Base-by-base conservation (phyloP, 352 stramenopile species). In the Globisporangium splendens region DNA sequence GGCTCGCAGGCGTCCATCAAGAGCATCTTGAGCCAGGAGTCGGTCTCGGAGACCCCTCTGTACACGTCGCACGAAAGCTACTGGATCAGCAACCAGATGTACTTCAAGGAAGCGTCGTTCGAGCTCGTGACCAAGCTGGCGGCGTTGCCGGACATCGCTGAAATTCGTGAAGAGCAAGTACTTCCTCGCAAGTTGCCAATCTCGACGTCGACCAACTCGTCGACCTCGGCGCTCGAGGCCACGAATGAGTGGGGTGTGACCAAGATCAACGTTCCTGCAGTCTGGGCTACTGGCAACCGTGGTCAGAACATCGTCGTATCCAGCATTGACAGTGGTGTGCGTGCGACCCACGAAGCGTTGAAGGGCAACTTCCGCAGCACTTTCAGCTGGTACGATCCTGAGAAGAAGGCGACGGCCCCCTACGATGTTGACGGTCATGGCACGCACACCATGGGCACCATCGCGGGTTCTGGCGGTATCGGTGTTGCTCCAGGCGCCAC, bases 391-490 rank as follows among this genome's bases (percentile, higher is more conserved):
- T 81, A 49, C 21, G 66, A 81, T 42, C 63, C 73, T 0, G 65
- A 61, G 18, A 56, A 52, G 15, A 42, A 62, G 8, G 49, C 46
- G 4, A 28, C 50, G 0, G 35, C 22, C 1, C 70, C 70, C 0
- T 67, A 59, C 38, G 70, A 79, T 46, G 22, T 50, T 1, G 24
- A 63, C 22, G 62, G 62, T 18, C 69, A 75, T 46, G 69, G 69
- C 14, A 72, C 69, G 17, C 69, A 77, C 59, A 68, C 61, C 12
- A 75, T 75, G 33, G 69, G 69, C 15, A 73, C 67, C 11, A 77
- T 77, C 50, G 66, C 57, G 12, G 72, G 72, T 22, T 21, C 39
- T 8, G 52, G 68, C 11, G 69, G 72, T 31, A 51, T 75, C 28
- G 72, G 72, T 54, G 72, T 81, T 12, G 72, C 72, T 0, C 72